These are phyloP conservation scores for Murraya paniculata DNA, from an alignment of 345 rosid genomes.

Conservation along the genomic window DNA sequence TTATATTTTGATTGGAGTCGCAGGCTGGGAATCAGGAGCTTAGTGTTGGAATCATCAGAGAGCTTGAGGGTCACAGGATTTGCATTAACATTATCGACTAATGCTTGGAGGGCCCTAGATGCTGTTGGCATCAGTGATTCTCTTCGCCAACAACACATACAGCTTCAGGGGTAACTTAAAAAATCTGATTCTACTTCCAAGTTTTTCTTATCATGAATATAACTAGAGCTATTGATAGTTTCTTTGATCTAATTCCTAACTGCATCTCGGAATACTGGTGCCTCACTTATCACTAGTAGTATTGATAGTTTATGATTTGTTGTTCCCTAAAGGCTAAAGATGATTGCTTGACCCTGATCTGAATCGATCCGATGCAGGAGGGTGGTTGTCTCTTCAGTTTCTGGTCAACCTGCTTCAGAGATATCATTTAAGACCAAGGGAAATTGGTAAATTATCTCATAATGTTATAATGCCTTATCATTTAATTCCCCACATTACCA, in stretches of 20 bases:
- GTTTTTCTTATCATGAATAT: too few relatives aligned
- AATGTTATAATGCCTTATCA: too few relatives aligned
- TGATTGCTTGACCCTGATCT: too few relatives aligned
- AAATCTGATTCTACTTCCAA: not conserved
- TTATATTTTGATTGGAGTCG: not conserved
- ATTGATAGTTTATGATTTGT: too few relatives aligned
- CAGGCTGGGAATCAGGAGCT: conserved; percentile 68
- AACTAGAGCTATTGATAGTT: too few relatives aligned
- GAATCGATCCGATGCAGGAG: conserved; percentile 27
- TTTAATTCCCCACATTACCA: too few relatives aligned
- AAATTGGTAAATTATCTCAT: conserved; percentile 28
- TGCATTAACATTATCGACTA: conserved; percentile 47
- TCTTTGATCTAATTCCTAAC: too few relatives aligned
- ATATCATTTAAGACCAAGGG: conserved; percentile 19
- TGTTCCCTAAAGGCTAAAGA: too few relatives aligned
- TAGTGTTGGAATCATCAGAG: conserved; percentile 67
- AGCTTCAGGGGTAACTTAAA: conserved; percentile 34
- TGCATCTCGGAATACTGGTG: too few relatives aligned
- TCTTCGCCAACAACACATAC: conserved; percentile 40
- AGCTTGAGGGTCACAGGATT: conserved; percentile 58
- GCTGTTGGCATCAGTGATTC: conserved; percentile 53
- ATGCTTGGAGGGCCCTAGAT: conserved; percentile 78
- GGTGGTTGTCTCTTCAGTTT: conserved; percentile 19
- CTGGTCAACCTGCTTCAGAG: conserved; percentile 24
- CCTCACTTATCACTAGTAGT: too few relatives aligned